Percentiles rank a stretch among this genome's conserved stretches.
Conservation (phyloP, 345 rosid species). For the Melaleuca quinquenervia region DNA sequence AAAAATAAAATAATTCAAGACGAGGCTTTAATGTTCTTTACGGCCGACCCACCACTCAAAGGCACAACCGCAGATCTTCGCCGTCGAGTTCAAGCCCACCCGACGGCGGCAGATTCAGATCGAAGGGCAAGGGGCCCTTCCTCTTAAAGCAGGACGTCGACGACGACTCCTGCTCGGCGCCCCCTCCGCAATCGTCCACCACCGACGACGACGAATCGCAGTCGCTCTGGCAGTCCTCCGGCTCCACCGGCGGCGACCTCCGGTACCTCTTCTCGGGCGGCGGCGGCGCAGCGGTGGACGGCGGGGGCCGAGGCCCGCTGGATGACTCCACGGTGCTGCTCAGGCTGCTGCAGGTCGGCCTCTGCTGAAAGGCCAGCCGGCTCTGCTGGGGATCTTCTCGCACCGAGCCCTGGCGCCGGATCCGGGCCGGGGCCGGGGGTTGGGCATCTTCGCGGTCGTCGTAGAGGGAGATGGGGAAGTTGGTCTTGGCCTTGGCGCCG, state of each 20-base stretch:
- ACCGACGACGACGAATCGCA: slow-evolving; percentile 96
- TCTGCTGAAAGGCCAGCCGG: slow-evolving; percentile 22
- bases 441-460: slow-evolving; percentile 9
- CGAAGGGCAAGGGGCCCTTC: slow-evolving; percentile 38
- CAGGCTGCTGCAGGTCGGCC: slow-evolving; percentile 82
- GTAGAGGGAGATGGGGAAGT: slow-evolving; percentile 33
- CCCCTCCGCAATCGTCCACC: slow-evolving; percentile 42
- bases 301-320: slow-evolving; percentile 61
- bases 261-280: slow-evolving; percentile 27
- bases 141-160: slow-evolving; percentile 25
- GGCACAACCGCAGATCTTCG: slow-evolving; percentile 78
- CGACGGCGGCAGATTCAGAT: slow-evolving; percentile 87
- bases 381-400: slow-evolving; percentile 21
- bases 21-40: neutral
- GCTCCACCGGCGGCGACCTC: slow-evolving; percentile 49
- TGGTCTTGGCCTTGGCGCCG: slow-evolving; percentile 85
- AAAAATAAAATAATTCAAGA: neutral
- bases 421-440: neutral
- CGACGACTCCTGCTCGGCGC: slow-evolving; percentile 12
- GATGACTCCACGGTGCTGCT: slow-evolving; percentile 96
- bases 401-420: neutral
- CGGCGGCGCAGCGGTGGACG: neutral
- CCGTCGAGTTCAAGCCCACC: slow-evolving; percentile 39
- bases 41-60: slow-evolving; percentile 24
- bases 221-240: slow-evolving; percentile 86